Evolutionary conservation across 163 green algal genomes (phyloP).

Genomic region (Scenedesmus sp.): DNA sequence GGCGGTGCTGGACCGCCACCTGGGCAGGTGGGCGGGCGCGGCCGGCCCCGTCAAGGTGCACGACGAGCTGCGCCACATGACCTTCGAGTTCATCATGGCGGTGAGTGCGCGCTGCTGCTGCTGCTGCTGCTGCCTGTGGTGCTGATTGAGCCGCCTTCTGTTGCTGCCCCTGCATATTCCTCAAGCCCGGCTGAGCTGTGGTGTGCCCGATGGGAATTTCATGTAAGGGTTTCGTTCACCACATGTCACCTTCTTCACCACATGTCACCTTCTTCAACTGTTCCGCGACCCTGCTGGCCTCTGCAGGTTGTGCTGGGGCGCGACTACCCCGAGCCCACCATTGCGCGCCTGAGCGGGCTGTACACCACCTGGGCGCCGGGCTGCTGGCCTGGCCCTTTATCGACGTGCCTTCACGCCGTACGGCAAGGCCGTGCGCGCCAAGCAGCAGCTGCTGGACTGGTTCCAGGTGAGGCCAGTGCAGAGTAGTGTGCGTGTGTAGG

Average conservation of each 20-base stretch:
- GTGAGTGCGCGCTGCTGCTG: slow-evolving; percentile 10
- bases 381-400: slow-evolving; percentile 48
- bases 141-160: too few relatives aligned
- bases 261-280: too few relatives aligned
- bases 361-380: slow-evolving; percentile 18
- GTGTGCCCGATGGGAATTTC: too few relatives aligned
- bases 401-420: slow-evolving; percentile 43
- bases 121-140: background rate
- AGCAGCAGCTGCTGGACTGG: slow-evolving; percentile 16
- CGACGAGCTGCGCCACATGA: slow-evolving; percentile 42
- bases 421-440: slow-evolving; percentile 22
- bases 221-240: too few relatives aligned
- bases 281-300: too few relatives aligned
- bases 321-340: background rate
- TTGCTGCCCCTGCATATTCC: too few relatives aligned
- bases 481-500: too few relatives aligned
- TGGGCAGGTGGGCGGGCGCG: slow-evolving; percentile 4
- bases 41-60: slow-evolving; percentile 27
- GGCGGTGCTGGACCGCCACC: slow-evolving; percentile 14
- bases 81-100: slow-evolving; percentile 54
- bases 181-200: too few relatives aligned
- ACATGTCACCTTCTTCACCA: too few relatives aligned
- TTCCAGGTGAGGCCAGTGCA: slow-evolving; percentile 22
- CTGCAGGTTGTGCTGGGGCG: slow-evolving; percentile 26
- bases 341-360: background rate